Evolutionary conservation across 176 grass and related monocot genomes (phyloP), one percentile per base, ranked within the genome.

Genomic region (Triticum dicoccoides): DNA sequence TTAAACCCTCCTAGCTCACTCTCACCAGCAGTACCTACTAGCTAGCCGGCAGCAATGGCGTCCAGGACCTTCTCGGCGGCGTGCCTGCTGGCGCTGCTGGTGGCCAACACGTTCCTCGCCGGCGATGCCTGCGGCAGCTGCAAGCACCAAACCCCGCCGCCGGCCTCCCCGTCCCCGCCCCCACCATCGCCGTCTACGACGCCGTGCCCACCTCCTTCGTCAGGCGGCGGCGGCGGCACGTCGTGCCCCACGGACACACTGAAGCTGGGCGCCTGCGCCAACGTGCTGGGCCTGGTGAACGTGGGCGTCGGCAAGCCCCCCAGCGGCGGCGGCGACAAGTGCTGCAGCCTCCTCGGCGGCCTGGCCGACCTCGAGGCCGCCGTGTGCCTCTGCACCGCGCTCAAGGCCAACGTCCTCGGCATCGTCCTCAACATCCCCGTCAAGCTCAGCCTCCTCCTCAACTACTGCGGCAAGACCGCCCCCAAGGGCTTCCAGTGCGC

Each of bases 381-480:
- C 41, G 88, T 93, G 9, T 93, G 91, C 88, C 91, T 93, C 6
- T 93, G 91, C 85, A 93, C 91, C 0, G 91, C 88, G 8, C 30
- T 93, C 80, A 90, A 90, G 66, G 91, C 84, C 63, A 93, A 90
- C 80, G 82, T 93, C 56, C 85, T 93, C 27, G 91, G 91, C 83
- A 78, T 87, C 80, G 89, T 82, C 63, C 88, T 93, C 45, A 72
- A 93, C 69, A 18, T 93, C 25, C 91, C 91, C 75, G 15, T 93
- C 71, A 58, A 82, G 51, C 91, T 93, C 45, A 85, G 69, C 81
- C 78, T 93, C 35, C 51, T 93, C 80, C 88, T 93, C 75, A 93
- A 93, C 84, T 90, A 90, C 85, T 93, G 91, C 24, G 91, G 91
- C 84, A 93, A 90, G 81, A 54, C 5, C 24, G 61, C 52, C 8